Evolutionary conservation across 2,329 filamentous ascomycete genomes (phyloP).

Genomic region (Aspergillus eucalypticola): DNA sequence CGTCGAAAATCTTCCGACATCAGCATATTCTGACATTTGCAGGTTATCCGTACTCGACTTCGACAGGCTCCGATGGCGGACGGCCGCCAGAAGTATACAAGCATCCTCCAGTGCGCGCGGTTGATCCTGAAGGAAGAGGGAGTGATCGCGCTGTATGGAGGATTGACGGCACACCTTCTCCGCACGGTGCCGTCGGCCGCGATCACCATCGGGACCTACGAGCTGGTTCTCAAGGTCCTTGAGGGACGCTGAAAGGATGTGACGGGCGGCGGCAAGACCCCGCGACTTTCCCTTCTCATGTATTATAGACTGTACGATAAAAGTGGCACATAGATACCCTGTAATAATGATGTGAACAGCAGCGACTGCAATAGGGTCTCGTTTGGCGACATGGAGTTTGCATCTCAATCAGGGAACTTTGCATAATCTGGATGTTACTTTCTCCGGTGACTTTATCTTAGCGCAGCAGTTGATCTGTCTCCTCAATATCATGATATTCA

Average conservation of each 20-base stretch:
- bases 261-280: neutral
- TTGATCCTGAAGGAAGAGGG: conserved; percentile 39
- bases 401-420: neutral
- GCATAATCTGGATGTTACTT: neutral
- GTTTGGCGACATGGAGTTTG: conserved; percentile 1
- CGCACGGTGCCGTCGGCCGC: conserved; percentile 39
- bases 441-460: neutral
- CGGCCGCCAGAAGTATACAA: conserved; percentile 38
- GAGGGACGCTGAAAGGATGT: neutral
- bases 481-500: too few relatives aligned
- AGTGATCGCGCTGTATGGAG: conserved; percentile 38
- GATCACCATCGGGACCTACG: conserved; percentile 41
- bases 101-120: conserved; percentile 37
- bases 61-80: conserved; percentile 39
- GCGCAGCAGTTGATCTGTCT: neutral
- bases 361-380: neutral
- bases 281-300: conserved; percentile 4
- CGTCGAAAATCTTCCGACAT: neutral
- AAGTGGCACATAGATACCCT: conserved; percentile 10
- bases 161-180: conserved; percentile 38
- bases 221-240: conserved; percentile 35
- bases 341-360: conserved; percentile 5
- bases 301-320: conserved; percentile 11
- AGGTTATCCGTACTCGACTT: conserved; percentile 40
- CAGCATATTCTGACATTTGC: neutral